A percentile compares a stretch with the other conserved stretches of the same genome.
These are phyloP conservation scores for Ogataea pini DNA, from an alignment of 805 yeast genomes.

Conservation along the genomic window DNA sequence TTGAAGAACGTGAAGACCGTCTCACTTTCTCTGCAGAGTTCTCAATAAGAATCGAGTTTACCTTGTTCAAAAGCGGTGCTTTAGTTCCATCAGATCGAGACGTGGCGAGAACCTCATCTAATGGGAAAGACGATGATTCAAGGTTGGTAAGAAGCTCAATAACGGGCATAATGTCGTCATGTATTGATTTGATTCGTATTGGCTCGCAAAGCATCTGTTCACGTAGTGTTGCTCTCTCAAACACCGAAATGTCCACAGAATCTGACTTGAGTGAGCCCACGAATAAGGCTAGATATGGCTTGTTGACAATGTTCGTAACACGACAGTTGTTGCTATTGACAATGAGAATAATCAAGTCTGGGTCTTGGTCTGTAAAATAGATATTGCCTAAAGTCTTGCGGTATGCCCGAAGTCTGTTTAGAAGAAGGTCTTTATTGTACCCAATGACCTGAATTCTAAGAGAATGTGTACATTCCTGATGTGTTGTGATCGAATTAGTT, in stretches of 20 bases:
- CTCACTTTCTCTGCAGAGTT: slow-evolving; percentile 16
- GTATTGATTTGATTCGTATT: slow-evolving; percentile 27
- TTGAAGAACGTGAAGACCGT: slow-evolving; percentile 1
- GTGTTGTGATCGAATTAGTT: too few relatives aligned
- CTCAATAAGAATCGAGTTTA: slow-evolving; percentile 29
- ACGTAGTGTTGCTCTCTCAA: slow-evolving; percentile 17
- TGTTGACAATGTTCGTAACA: slow-evolving; percentile 30
- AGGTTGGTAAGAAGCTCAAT: slow-evolving; percentile 35
- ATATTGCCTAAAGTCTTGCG: slow-evolving; percentile 33
- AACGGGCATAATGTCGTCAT: slow-evolving; percentile 34
- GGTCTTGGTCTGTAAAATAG: slow-evolving; percentile 27
- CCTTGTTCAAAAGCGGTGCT: slow-evolving; percentile 17
- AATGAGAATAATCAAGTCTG: slow-evolving; percentile 31
- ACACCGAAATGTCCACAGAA: slow-evolving; percentile 5
- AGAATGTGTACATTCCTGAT: not conserved
- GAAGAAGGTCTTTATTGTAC: slow-evolving; percentile 19
- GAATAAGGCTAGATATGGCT: slow-evolving; percentile 35
- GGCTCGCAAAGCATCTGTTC: slow-evolving; percentile 37
- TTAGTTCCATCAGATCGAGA: slow-evolving; percentile 10
- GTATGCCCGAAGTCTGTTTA: slow-evolving; percentile 28
- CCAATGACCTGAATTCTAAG: slow-evolving; percentile 34
- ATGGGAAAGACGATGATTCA: slow-evolving; percentile 19
- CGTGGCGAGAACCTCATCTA: slow-evolving; percentile 16
- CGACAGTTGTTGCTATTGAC: slow-evolving; percentile 32
- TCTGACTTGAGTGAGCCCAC: slow-evolving; percentile 1